phyloP scores from a whole-genome alignment of 2,329 filamentous ascomycete genomes.

The Nectriaceae sp. region DNA sequence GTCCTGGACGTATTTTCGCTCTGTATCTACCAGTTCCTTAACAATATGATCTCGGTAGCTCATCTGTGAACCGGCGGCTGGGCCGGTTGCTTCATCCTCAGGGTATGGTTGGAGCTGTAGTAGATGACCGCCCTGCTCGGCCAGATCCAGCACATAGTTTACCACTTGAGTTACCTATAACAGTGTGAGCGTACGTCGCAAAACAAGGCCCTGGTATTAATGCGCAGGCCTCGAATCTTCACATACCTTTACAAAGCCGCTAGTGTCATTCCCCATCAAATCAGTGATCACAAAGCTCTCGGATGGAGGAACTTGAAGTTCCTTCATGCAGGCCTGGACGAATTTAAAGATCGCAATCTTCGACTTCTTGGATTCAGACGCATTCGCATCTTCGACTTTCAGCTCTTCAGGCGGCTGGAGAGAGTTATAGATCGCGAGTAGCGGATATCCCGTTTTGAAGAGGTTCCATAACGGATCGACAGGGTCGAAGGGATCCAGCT shows the following conservation, averaged over 20 bases:
- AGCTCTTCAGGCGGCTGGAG: constrained; percentile 71
- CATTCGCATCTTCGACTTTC: constrained; percentile 62
- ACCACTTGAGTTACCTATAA: constrained; percentile 77
- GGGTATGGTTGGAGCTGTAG: constrained; percentile 59
- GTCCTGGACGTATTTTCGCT: constrained; percentile 97
- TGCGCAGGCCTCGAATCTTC: no score
- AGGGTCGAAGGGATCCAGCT: constrained; percentile 72
- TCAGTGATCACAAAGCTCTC: constrained; percentile 93
- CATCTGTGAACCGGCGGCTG: constrained; percentile 63
- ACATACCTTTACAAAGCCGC: constrained; percentile 89
- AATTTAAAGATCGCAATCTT: constrained; percentile 94
- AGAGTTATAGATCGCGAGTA: constrained; percentile 87
- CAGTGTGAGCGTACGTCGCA: no score
- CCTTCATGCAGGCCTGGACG: constrained; percentile 82
- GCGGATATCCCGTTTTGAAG: constrained; percentile 78
- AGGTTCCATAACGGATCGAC: constrained; percentile 91
- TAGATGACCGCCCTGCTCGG: constrained; percentile 76
- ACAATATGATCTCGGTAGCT: constrained; percentile 84
- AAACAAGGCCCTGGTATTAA: no score
- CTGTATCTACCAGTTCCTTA: constrained; percentile 88
- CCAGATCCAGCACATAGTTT: constrained; percentile 85
- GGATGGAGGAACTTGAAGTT: constrained; percentile 74
- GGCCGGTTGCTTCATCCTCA: constrained; percentile 51
- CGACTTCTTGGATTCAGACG: constrained; percentile 71
- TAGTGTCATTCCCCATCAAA: constrained; percentile 91